Base-by-base conservation (phyloP, 805 yeast species). In the Candida chauliodis region DNA sequence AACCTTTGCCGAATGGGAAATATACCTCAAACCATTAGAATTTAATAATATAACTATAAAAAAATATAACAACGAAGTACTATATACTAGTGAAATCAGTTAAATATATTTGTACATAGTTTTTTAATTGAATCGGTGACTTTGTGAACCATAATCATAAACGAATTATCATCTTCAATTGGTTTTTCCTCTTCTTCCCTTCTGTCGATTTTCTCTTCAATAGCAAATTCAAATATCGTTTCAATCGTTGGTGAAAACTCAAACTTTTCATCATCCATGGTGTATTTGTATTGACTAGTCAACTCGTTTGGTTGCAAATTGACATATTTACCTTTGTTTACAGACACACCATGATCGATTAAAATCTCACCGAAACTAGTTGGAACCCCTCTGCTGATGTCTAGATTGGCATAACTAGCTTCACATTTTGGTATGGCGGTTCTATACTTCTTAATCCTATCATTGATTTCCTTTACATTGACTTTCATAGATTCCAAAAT, bases 281-380 rank as follows among this genome's bases (percentile, higher is more conserved):
- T 61, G 5, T 81, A 68, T 34, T 65, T 61, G 47, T 50, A 71
- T 5, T 61, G 61, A 1, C 77, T 63, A 8, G 45, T 44, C 39
- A 79, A 49, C 28, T 78, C 80, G 0, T 58, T 50, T 7, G 63
- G 67, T 2, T 60, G 42, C 7, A 83, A 52, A 3, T 62, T 50
- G 7, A 80, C 72, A 50, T 57, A 80, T 41, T 59, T 58, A 0
- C 91, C 91, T 33, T 52, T 58, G 8, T 56, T 51, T 0, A 61
- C 66, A 6, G 61, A 53, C 4, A 75, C 80, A 1, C 87, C 86
- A 8, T 50, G 52, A 20, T 62, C 60, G 28, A 81, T 69, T 35
- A 80, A 52, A 0, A 60, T 62, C 4, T 58, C 54, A 1, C 75
- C 78, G 20, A 63, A 37, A 3, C 62, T 66, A 30, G 48, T 42